Evolutionary conservation across 192 early-diverging fungal species (phyloP).

Genomic region (Oehlia diaphana): DNA sequence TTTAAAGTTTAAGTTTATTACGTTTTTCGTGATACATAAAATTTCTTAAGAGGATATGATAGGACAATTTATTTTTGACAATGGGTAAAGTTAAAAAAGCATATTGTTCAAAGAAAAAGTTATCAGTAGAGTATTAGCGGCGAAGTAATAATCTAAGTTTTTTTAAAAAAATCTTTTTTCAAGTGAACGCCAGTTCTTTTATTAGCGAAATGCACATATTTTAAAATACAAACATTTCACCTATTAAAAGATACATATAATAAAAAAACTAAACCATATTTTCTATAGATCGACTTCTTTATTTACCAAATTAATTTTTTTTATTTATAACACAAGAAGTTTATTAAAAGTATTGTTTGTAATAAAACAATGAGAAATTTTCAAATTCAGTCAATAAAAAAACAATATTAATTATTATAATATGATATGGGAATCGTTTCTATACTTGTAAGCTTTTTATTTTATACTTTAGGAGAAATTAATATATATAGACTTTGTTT

Average conservation of each 20-base stretch:
- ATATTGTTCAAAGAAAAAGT: no score
- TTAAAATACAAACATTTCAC: background rate
- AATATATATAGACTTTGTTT: background rate
- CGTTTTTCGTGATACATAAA: background rate
- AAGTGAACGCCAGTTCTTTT: background rate
- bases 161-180: background rate
- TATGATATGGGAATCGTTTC: background rate
- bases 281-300: background rate
- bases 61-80: no score
- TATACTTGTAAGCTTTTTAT: background rate
- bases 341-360: background rate
- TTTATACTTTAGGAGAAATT: background rate
- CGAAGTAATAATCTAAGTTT: background rate
- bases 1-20: background rate
- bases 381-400: slow-evolving; percentile 1
- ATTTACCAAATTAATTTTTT: background rate
- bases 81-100: no score
- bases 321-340: background rate
- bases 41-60: background rate
- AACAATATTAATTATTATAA: background rate
- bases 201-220: background rate
- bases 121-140: background rate
- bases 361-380: background rate
- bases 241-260: background rate
- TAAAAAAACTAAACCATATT: background rate